phyloP scores from a whole-genome alignment of 129 eudicot species.

The Helichrysum umbraculigerum region DNA sequence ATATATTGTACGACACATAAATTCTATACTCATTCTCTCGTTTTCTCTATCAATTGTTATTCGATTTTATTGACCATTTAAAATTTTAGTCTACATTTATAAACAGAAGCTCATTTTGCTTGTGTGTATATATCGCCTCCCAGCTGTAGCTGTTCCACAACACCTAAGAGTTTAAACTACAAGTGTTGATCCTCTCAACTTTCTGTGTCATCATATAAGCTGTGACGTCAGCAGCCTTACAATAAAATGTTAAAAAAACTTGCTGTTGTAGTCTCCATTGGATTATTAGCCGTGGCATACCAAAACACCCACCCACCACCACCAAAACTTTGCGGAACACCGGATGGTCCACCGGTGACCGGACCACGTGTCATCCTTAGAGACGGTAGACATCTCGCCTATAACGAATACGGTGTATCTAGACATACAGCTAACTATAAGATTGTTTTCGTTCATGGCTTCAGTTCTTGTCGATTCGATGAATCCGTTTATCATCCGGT shows the following conservation, averaged over 20 bases:
- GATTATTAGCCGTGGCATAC: slow-evolving; percentile 44
- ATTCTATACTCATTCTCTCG: no score
- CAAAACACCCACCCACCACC: slow-evolving; percentile 50
- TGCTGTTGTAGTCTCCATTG: not conserved
- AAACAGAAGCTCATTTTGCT: no score
- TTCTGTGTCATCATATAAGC: not conserved
- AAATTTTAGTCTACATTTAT: no score
- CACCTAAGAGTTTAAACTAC: no score
- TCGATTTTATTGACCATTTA: no score
- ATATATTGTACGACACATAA: no score
- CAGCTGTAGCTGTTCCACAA: no score
- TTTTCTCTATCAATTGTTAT: no score
- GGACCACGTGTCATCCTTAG: slow-evolving; percentile 60
- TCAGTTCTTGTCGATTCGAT: slow-evolving; percentile 46
- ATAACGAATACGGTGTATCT: slow-evolving; percentile 59
- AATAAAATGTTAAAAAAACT: not conserved
- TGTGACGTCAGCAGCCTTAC: not conserved
- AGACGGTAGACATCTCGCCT: slow-evolving; percentile 71
- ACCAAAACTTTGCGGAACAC: slow-evolving; percentile 54
- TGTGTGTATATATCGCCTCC: no score
- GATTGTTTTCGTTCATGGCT: slow-evolving; percentile 58
- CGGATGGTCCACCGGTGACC: slow-evolving; percentile 55
- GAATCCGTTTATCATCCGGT: slow-evolving; percentile 33
- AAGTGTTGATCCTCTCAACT: not conserved
- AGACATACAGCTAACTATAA: slow-evolving; percentile 56